Evolutionary conservation across 306 rosid genomes (phyloP).

Genomic region (Lathyrus tuberosus): DNA sequence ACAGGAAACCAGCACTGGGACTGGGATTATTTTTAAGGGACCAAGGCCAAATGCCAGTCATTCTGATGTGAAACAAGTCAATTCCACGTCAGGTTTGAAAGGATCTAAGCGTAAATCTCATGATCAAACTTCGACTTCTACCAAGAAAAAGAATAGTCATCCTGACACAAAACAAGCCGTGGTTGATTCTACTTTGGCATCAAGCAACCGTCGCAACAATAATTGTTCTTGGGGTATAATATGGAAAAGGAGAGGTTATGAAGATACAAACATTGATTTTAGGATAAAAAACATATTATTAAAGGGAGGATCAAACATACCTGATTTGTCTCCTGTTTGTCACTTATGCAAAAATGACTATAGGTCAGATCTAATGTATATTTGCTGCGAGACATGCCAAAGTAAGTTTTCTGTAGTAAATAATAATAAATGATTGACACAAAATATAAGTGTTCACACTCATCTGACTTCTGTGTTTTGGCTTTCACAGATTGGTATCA

Average conservation of each 20-base stretch:
- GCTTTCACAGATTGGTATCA: slow-evolving; percentile 90
- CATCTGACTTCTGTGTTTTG: slow-evolving; percentile 18
- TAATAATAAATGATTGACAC: slow-evolving; percentile 16
- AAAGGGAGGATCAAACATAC: slow-evolving; percentile 53
- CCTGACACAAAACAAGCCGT: slow-evolving; percentile 49
- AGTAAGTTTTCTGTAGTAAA: slow-evolving; percentile 57
- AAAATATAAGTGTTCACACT: background rate
- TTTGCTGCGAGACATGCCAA: slow-evolving; percentile 74
- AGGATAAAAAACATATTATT: slow-evolving; percentile 72
- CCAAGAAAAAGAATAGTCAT: slow-evolving; percentile 46
- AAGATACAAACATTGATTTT: slow-evolving; percentile 57
- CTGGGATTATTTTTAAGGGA: slow-evolving; percentile 51
- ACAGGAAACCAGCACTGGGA: slow-evolving; percentile 49
- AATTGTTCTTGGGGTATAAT: slow-evolving; percentile 81
- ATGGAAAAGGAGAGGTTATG: slow-evolving; percentile 75
- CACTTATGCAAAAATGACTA: slow-evolving; percentile 75
- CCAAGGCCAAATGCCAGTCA: slow-evolving; percentile 45
- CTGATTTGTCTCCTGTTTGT: slow-evolving; percentile 59
- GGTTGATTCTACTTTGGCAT: slow-evolving; percentile 48
- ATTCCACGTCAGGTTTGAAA: slow-evolving; percentile 50
- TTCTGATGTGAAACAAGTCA: slow-evolving; percentile 51
- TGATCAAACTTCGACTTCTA: slow-evolving; percentile 46
- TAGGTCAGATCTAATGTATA: slow-evolving; percentile 75
- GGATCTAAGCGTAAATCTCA: slow-evolving; percentile 48
- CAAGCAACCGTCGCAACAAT: slow-evolving; percentile 51